These are phyloP conservation scores for Epichloe scottii DNA, from an alignment of 2,329 filamentous ascomycete genomes.

Conservation along the genomic window DNA sequence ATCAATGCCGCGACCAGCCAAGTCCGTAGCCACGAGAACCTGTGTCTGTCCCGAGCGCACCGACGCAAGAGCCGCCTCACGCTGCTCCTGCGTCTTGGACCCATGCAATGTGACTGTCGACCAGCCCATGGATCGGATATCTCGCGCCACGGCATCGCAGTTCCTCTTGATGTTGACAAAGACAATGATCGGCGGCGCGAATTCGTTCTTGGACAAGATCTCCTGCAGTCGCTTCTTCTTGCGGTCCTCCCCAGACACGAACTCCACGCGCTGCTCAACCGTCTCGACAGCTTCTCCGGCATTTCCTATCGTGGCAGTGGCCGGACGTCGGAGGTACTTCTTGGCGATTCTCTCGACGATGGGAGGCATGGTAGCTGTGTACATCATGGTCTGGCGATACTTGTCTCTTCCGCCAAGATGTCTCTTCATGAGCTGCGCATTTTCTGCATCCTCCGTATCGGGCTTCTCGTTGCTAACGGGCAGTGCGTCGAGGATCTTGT, in stretches of 20 bases:
- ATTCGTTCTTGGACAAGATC: conserved; percentile 70
- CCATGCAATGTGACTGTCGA: conserved; percentile 84
- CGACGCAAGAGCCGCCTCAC: conserved; percentile 81
- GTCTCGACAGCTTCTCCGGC: conserved; percentile 93
- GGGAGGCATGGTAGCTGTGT: conserved; percentile 94
- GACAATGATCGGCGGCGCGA: conserved; percentile 84
- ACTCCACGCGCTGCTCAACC: conserved; percentile 93
- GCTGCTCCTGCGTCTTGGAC: conserved; percentile 93
- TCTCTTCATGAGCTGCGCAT: conserved; percentile 71
- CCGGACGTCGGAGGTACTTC: conserved; percentile 86
- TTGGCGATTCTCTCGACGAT: conserved; percentile 92
- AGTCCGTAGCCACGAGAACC: conserved; percentile 87
- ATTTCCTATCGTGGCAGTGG: conserved; percentile 90
- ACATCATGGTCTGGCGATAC: conserved; percentile 99
- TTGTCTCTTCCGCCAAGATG: conserved; percentile 63
- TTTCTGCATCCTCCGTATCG: conserved; percentile 82
- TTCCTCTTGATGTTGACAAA: conserved; percentile 99
- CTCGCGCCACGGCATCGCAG: conserved; percentile 85
- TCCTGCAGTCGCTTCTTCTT: conserved; percentile 92
- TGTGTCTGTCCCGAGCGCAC: conserved; percentile 70
- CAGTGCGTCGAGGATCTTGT: conserved; percentile 90
- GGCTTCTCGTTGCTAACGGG: conserved; percentile 92
- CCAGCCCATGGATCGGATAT: conserved; percentile 91
- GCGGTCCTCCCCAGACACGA: conserved; percentile 82
- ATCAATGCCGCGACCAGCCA: conserved; percentile 95